These are phyloP conservation scores for Stagonosporopsis vannaccii DNA, from an alignment of 2,329 filamentous ascomycete species.

Conservation along the genomic window DNA sequence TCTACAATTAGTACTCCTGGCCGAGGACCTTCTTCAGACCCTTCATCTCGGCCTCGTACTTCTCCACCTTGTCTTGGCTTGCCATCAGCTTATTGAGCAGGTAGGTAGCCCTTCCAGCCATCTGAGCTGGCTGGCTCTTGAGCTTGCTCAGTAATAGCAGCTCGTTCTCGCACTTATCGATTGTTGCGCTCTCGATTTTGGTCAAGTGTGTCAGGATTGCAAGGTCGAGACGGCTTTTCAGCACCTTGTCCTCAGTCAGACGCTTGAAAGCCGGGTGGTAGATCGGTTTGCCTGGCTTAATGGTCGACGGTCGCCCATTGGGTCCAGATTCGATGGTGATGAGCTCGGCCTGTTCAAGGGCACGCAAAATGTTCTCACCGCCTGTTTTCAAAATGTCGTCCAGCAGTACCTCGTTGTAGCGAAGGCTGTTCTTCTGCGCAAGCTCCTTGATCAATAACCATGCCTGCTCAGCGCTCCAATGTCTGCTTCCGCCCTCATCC, in stretches of 20 bases:
- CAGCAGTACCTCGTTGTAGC: conserved; percentile 87
- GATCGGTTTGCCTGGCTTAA: conserved; percentile 84
- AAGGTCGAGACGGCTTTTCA: conserved; percentile 74
- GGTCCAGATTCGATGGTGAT: conserved; percentile 74
- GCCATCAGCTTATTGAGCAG: conserved; percentile 74
- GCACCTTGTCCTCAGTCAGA: conserved; percentile 73
- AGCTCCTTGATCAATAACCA: conserved; percentile 88
- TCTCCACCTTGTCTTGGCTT: conserved; percentile 78
- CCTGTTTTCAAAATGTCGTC: conserved; percentile 75
- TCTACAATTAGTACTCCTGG: conserved; percentile 51
- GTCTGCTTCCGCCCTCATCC: conserved; percentile 60
- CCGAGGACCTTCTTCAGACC: conserved; percentile 74
- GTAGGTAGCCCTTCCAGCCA: conserved; percentile 72
- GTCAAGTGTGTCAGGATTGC: conserved; percentile 72
- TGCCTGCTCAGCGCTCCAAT: conserved; percentile 85
- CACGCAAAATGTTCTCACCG: conserved; percentile 78
- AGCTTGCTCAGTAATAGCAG: conserved; percentile 73
- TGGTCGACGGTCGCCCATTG: conserved; percentile 78
- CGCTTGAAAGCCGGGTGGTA: conserved; percentile 82
- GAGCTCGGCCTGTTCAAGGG: conserved; percentile 83
- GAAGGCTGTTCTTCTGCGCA: conserved; percentile 70
- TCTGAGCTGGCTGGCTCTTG: conserved; percentile 73
- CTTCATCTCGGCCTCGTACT: conserved; percentile 75
- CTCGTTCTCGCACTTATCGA: conserved; percentile 82
- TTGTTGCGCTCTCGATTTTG: conserved; percentile 74